Evolutionary conservation across 2,329 filamentous ascomycete genomes (phyloP).

Genomic region (Xylariomycetidae sp.): DNA sequence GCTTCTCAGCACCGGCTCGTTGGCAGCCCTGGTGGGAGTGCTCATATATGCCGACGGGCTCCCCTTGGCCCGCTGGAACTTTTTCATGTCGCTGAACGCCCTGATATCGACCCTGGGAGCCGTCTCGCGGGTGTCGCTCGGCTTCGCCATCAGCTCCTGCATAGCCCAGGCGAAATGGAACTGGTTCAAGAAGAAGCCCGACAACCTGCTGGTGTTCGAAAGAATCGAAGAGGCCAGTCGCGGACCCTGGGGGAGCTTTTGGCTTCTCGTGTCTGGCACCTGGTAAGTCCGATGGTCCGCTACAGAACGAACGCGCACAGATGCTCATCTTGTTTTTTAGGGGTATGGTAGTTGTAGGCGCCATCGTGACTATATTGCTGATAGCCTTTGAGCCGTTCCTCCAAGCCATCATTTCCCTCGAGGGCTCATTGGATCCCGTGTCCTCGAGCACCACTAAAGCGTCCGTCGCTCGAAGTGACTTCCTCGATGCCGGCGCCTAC

Average conservation of each 20-base stretch:
- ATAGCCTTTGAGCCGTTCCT: slow-evolving; percentile 15
- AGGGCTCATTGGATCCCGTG: slow-evolving; percentile 5
- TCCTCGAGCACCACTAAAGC: background rate
- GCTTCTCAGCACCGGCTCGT: slow-evolving; percentile 6
- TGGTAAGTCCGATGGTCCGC: too few species aligned
- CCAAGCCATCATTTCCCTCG: slow-evolving; percentile 14
- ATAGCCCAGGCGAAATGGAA: slow-evolving; percentile 21
- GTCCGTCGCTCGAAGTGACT: slow-evolving; percentile 6
- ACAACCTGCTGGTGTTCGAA: slow-evolving; percentile 14
- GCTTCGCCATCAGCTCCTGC: slow-evolving; percentile 19
- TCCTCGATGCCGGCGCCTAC: slow-evolving; percentile 10
- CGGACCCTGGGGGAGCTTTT: slow-evolving; percentile 18
- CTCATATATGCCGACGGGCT: slow-evolving; percentile 7
- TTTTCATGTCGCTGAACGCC: slow-evolving; percentile 12
- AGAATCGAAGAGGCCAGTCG: slow-evolving; percentile 21
- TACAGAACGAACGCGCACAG: too few species aligned
- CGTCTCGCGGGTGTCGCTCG: slow-evolving; percentile 11
- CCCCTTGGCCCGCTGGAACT: slow-evolving; percentile 10
- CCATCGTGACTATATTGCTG: slow-evolving; percentile 10
- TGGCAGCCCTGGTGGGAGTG: slow-evolving; percentile 9
- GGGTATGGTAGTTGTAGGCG: slow-evolving; percentile 12
- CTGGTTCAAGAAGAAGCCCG: slow-evolving; percentile 13
- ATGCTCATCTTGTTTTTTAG: slow-evolving; percentile 2
- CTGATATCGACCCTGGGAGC: slow-evolving; percentile 15
- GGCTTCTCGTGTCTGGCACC: slow-evolving; percentile 15